These are phyloP conservation scores for Leccinum incarnatum DNA, from an alignment of 768 basidiomycete species.

Conservation along the genomic window DNA sequence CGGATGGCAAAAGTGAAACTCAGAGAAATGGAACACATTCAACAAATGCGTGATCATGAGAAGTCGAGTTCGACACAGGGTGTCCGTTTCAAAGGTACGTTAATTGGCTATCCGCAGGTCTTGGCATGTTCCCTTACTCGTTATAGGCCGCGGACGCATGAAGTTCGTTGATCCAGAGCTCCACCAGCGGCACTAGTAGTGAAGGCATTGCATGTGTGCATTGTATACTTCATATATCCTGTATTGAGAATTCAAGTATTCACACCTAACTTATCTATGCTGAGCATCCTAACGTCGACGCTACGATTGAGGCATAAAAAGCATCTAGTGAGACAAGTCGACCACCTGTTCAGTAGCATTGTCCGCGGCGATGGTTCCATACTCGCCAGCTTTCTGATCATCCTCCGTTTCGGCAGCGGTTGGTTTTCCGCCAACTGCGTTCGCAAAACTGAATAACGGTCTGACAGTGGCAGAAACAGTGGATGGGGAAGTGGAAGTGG, in stretches of 20 bases:
- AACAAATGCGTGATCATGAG: constrained; percentile 31
- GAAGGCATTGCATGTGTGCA: neutral
- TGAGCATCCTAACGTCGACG: constrained; percentile 2
- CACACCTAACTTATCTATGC: neutral
- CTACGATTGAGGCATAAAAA: constrained; percentile 19
- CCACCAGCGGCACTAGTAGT: constrained; percentile 27
- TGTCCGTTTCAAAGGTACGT: constrained; percentile 63
- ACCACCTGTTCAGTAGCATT: constrained; percentile 13
- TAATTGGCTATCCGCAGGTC: neutral
- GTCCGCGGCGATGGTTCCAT: constrained; percentile 3
- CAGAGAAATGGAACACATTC: constrained; percentile 49
- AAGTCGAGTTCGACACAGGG: constrained; percentile 37
- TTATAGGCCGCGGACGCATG: constrained; percentile 61
- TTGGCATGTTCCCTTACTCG: neutral
- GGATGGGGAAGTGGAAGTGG: constrained; percentile 18
- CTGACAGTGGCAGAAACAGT: constrained; percentile 44
- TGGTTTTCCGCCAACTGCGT: constrained; percentile 51
- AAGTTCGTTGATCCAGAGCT: constrained; percentile 62
- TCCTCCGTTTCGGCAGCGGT: constrained; percentile 16
- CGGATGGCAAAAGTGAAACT: constrained; percentile 47
- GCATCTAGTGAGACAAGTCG: constrained; percentile 17
- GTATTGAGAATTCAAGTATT: neutral
- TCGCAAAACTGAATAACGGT: constrained; percentile 79
- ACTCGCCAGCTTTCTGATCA: constrained; percentile 12
- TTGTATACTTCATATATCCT: constrained; percentile 2